Conservation (phyloP, 2,329 filamentous ascomycete genomes). For the Sporothrix dimorphospora region DNA sequence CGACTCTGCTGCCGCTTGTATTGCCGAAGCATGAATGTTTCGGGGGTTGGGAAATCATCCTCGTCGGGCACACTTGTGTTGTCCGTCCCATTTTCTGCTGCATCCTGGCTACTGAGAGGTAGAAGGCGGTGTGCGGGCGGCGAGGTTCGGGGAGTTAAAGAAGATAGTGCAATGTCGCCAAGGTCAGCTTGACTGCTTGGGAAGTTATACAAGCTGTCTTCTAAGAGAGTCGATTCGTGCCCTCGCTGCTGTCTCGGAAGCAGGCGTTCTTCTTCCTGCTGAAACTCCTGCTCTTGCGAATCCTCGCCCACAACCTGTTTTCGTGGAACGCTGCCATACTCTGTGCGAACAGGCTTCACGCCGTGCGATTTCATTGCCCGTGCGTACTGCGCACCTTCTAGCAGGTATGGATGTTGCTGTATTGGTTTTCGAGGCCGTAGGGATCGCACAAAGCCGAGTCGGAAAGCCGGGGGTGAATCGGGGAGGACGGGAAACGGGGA, state of each 20-base stretch:
- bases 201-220: conserved; percentile 25
- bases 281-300: conserved; percentile 55
- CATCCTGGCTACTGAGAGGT: conserved; percentile 39
- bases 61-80: conserved; percentile 40
- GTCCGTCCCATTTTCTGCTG: conserved; percentile 39
- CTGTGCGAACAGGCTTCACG: conserved; percentile 55
- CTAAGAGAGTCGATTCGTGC: neutral
- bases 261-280: conserved; percentile 55
- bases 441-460: conserved; percentile 49
- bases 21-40: conserved; percentile 33
- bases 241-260: conserved; percentile 38
- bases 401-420: conserved; percentile 61
- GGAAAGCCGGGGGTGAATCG: conserved; percentile 35
- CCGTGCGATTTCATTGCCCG: conserved; percentile 58
- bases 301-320: conserved; percentile 44
- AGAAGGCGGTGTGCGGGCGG: conserved; percentile 33
- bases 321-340: conserved; percentile 38
- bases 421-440: conserved; percentile 64
- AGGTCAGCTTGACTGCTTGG: conserved; percentile 15
- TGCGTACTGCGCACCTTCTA: conserved; percentile 60
- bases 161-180: conserved; percentile 25
- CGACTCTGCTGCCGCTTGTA: conserved; percentile 30
- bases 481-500: conserved; percentile 22
- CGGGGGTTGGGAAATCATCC: conserved; percentile 39
- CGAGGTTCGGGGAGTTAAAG: conserved; percentile 40